Conservation (phyloP, 1,284 basidiomycete genomes). For the Cryptococcus sp. region DNA sequence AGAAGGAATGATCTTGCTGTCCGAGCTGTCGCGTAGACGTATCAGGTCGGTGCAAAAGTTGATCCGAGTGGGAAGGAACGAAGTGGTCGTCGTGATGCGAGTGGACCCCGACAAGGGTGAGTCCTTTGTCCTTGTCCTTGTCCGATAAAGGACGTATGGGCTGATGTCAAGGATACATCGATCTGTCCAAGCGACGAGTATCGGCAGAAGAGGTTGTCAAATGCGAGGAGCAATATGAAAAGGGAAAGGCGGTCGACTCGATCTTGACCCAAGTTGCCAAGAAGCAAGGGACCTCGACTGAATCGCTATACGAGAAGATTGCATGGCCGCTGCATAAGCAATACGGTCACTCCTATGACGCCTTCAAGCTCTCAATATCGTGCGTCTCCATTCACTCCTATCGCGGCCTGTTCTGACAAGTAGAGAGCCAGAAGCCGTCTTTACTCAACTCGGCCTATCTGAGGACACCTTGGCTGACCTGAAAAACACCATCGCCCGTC, state of each 20-base stretch:
- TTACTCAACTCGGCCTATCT: conserved; percentile 60
- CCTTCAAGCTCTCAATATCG: conserved; percentile 94
- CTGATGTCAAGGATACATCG: conserved; percentile 70
- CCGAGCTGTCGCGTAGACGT: conserved; percentile 91
- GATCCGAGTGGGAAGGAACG: conserved; percentile 94
- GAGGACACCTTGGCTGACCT: conserved; percentile 64
- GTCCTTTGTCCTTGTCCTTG: conserved; percentile 22
- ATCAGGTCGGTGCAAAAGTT: conserved; percentile 98
- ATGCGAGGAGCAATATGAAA: conserved; percentile 98
- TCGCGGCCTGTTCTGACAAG: neutral
- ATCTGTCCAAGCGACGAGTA: conserved; percentile 98
- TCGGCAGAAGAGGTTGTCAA: conserved; percentile 97
- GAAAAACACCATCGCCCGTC: conserved; percentile 81
- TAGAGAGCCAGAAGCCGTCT: conserved; percentile 83
- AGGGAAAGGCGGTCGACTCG: conserved; percentile 89
- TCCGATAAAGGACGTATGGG: neutral
- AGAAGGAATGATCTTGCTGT: conserved; percentile 98
- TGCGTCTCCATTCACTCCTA: conserved; percentile 48
- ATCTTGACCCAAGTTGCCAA: conserved; percentile 93
- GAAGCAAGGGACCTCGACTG: conserved; percentile 56
- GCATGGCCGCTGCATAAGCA: conserved; percentile 89
- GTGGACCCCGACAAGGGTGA: conserved; percentile 99
- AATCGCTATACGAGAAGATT: conserved; percentile 77
- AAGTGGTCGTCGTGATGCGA: conserved; percentile 95
- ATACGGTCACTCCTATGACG: conserved; percentile 95